A percentile compares a stretch with the other conserved stretches of the same genome.
These are phyloP conservation scores for Arctostaphylos glauca DNA, from an alignment of 148 eudicot species.

Conservation along the genomic window DNA sequence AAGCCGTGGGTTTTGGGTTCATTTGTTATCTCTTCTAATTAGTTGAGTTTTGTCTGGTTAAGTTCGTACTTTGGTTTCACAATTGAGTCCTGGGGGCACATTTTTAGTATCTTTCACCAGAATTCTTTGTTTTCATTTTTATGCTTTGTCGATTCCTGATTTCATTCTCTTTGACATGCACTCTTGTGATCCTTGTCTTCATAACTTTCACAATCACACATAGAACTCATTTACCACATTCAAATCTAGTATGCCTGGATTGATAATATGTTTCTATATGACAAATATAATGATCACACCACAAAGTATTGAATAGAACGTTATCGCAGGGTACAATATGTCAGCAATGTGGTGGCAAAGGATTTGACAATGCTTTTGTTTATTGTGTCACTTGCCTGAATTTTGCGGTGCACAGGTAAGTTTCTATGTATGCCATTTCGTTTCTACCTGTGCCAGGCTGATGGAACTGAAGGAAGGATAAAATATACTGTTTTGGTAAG, in stretches of 20 bases:
- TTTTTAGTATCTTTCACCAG: background rate
- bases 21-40: background rate
- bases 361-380: constrained; percentile 45
- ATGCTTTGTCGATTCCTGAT: background rate
- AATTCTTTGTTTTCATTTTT: background rate
- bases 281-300: background rate
- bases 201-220: background rate
- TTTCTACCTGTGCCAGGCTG: background rate
- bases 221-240: background rate
- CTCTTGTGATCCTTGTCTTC: background rate
- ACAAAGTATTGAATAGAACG: background rate
- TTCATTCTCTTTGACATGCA: background rate
- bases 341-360: constrained; percentile 57
- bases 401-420: constrained; percentile 58
- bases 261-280: background rate
- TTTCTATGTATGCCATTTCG: background rate
- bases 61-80: background rate
- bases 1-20: background rate
- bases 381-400: constrained; percentile 52
- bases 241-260: background rate
- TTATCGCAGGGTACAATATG: constrained; percentile 46
- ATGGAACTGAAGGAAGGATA: background rate
- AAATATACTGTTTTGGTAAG: background rate
- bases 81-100: background rate
- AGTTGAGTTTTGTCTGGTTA: background rate